A percentile compares a stretch with the other conserved stretches of the same genome.
These are phyloP conservation scores for Musa troglodytarum DNA, from an alignment of 176 grass and related monocot genomes.

Conservation along the genomic window DNA sequence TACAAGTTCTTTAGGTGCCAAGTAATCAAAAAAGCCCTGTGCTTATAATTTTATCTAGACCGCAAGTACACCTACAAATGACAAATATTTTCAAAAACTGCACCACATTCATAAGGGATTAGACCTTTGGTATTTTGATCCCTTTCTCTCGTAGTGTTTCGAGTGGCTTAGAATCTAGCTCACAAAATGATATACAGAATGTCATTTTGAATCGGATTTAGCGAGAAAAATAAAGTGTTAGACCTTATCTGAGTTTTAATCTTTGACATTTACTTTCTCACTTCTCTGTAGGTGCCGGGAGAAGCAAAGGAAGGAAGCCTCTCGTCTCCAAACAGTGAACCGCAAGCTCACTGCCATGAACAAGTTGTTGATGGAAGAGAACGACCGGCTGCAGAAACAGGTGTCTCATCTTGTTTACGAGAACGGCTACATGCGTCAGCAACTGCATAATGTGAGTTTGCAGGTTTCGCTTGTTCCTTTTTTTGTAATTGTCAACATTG, in stretches of 20 bases:
- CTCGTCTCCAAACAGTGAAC: conserved; percentile 89
- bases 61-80: too few relatives aligned
- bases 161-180: too few relatives aligned
- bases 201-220: too few relatives aligned
- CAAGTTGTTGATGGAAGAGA: conserved; percentile 98
- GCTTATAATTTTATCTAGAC: too few relatives aligned
- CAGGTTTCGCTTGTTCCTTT: neutral
- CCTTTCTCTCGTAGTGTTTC: too few relatives aligned
- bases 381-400: conserved; percentile 97
- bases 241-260: neutral
- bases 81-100: too few relatives aligned
- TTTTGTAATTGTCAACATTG: neutral
- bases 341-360: conserved; percentile 90
- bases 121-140: too few relatives aligned
- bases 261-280: neutral
- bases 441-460: conserved; percentile 58
- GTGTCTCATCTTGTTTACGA: conserved; percentile 80
- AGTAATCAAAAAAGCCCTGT: too few relatives aligned
- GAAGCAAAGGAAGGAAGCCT: conserved; percentile 97
- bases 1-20: too few relatives aligned
- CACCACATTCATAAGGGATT: too few relatives aligned
- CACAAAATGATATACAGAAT: too few relatives aligned
- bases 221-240: too few relatives aligned
- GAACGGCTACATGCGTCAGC: conserved; percentile 59
- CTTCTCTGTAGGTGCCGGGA: conserved; percentile 59